Evolutionary conservation across 2,329 filamentous ascomycete species (phyloP).

Genomic region (Curvularia eragrostidis): DNA sequence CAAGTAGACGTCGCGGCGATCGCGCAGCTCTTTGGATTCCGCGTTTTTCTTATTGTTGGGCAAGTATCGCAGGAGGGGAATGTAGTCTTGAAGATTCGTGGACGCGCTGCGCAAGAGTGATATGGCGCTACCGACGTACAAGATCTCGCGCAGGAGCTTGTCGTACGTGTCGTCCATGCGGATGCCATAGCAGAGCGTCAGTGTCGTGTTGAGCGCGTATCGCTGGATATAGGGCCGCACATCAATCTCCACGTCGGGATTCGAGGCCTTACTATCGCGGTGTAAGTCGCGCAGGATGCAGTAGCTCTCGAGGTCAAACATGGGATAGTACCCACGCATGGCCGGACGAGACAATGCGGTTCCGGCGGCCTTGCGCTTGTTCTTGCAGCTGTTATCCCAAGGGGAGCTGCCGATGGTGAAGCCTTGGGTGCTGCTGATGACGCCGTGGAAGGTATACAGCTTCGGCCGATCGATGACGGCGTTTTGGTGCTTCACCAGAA

Average conservation of each 20-base stretch:
- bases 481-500: conserved; percentile 58
- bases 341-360: conserved; percentile 54
- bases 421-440: conserved; percentile 58
- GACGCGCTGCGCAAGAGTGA: conserved; percentile 58
- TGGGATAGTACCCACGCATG: conserved; percentile 57
- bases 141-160: conserved; percentile 59
- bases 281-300: conserved; percentile 59
- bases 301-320: conserved; percentile 62
- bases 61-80: conserved; percentile 58
- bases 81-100: conserved; percentile 62
- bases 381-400: conserved; percentile 62
- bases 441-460: conserved; percentile 62
- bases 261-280: conserved; percentile 52
- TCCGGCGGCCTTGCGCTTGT: conserved; percentile 60
- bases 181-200: conserved; percentile 63
- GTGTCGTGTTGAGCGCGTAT: conserved; percentile 61
- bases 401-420: conserved; percentile 63
- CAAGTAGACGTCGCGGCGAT: conserved; percentile 58
- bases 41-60: conserved; percentile 61
- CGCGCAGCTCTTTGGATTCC: conserved; percentile 56
- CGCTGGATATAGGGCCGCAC: conserved; percentile 61
- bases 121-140: conserved; percentile 61
- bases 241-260: conserved; percentile 50
- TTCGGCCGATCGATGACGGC: conserved; percentile 60
- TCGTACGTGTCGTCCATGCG: conserved; percentile 63